Evolutionary conservation across 2,329 filamentous ascomycete species (phyloP).

Genomic region (Penicillium concentricum): DNA sequence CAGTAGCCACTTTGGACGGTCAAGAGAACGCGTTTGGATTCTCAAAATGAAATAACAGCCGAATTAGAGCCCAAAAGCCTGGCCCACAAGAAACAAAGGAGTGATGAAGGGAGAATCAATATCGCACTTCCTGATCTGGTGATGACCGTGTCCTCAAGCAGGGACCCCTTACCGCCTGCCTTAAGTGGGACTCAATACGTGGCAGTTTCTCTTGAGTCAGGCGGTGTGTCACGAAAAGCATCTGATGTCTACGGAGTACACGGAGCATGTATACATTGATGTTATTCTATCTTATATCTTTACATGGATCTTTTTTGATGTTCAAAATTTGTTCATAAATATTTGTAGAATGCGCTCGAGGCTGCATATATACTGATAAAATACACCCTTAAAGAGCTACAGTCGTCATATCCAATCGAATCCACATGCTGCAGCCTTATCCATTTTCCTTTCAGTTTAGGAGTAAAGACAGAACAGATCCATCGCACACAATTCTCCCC

Average conservation of each 20-base stretch:
- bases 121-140: conserved; percentile 33
- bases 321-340: not conserved
- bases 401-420: conserved; percentile 13
- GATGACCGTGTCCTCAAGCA: conserved; percentile 42
- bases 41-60: not conserved
- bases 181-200: not conserved
- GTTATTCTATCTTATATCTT: not conserved
- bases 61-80: conserved; percentile 13
- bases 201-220: conserved; percentile 10
- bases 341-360: conserved; percentile 6
- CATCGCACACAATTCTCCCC: conserved; percentile 4
- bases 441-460: conserved; percentile 4
- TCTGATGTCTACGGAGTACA: not conserved
- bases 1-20: conserved; percentile 8
- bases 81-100: conserved; percentile 22
- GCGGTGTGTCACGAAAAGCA: conserved; percentile 17
- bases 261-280: too few species aligned
- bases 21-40: conserved; percentile 2
- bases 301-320: not conserved
- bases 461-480: conserved; percentile 19
- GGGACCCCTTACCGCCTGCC: conserved; percentile 31
- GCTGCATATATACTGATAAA: conserved; percentile 7
- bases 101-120: conserved; percentile 24
- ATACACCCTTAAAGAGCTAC: not conserved
- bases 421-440: conserved; percentile 14